phyloP scores from a whole-genome alignment of 108 stramenopile genomes.

The Nannochloropsis granulata region DNA sequence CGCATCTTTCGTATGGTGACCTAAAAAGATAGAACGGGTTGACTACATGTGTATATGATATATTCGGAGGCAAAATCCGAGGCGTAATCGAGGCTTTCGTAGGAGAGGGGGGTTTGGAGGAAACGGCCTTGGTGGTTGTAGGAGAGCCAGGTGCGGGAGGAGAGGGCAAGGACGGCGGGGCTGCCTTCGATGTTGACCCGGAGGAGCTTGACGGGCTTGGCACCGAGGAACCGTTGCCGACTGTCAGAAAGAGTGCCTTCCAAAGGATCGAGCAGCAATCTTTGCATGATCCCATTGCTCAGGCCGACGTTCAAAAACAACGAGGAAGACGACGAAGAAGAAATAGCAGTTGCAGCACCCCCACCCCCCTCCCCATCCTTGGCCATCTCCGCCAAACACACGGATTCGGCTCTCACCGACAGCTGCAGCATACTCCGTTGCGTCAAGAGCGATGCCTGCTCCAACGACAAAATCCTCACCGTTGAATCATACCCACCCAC shows the following conservation, averaged over 20 bases:
- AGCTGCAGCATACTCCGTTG: constrained; percentile 24
- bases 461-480: constrained; percentile 70
- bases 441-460: constrained; percentile 42
- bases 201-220: constrained; percentile 68
- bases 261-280: constrained; percentile 61
- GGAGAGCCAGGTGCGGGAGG: constrained; percentile 82
- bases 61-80: constrained; percentile 68
- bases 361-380: constrained; percentile 38
- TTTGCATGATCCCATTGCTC: constrained; percentile 68
- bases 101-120: constrained; percentile 67
- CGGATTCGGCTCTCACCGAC: constrained; percentile 18
- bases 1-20: constrained; percentile 56
- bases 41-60: too few relatives aligned
- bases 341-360: background rate
- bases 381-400: constrained; percentile 37
- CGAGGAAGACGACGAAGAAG: background rate
- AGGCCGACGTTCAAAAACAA: constrained; percentile 66
- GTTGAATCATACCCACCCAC: constrained; percentile 77
- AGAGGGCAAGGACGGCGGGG: constrained; percentile 61
- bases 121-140: constrained; percentile 40
- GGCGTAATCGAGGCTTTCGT: constrained; percentile 73
- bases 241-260: constrained; percentile 72
- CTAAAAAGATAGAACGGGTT: too few relatives aligned
- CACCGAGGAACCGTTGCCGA: constrained; percentile 81
- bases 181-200: constrained; percentile 54